A percentile compares a stretch with the other conserved stretches of the same genome.
phyloP scores from a whole-genome alignment of 2,329 filamentous ascomycete species.

The Cordyceps farinosa region DNA sequence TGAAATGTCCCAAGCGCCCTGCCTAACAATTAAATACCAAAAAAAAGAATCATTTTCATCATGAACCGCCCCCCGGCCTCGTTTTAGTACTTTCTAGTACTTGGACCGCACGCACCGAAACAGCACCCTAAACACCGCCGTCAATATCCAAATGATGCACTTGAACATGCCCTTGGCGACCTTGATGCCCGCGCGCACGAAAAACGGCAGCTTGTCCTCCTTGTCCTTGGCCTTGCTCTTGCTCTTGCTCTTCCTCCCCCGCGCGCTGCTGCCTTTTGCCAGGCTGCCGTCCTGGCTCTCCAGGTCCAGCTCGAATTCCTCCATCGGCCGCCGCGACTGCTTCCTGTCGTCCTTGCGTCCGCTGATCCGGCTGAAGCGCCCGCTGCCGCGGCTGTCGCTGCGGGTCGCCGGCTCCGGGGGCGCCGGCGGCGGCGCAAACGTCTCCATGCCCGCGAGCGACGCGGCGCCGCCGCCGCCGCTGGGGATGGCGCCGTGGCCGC shows the following conservation, averaged over 20 bases:
- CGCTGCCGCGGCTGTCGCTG: slow-evolving; percentile 12
- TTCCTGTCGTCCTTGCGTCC: slow-evolving; percentile 25
- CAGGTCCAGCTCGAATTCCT: slow-evolving; percentile 58
- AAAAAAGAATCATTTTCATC: slow-evolving; percentile 6
- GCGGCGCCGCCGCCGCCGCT: slow-evolving; percentile 15
- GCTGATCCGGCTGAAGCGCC: slow-evolving; percentile 28
- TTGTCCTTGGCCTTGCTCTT: slow-evolving; percentile 37
- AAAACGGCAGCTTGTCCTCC: slow-evolving; percentile 48
- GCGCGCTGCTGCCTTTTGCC: slow-evolving; percentile 25
- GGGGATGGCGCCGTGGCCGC: slow-evolving; percentile 20
- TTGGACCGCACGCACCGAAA: slow-evolving; percentile 48
- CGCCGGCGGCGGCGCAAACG: slow-evolving; percentile 56
- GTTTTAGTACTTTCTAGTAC: slow-evolving; percentile 28
- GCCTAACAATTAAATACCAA: neutral
- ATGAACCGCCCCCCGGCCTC: neutral
- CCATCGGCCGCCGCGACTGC: slow-evolving; percentile 41
- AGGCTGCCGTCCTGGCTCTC: slow-evolving; percentile 56
- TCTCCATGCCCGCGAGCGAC: slow-evolving; percentile 39
- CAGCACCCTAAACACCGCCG: slow-evolving; percentile 49
- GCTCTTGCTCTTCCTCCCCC: slow-evolving; percentile 25
- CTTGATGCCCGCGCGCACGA: slow-evolving; percentile 47
- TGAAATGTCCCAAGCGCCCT: slow-evolving; percentile 3
- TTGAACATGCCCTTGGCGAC: slow-evolving; percentile 53
- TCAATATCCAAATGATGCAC: slow-evolving; percentile 55
- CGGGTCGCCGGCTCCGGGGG: slow-evolving; percentile 24